Evolutionary conservation across 495 filamentous ascomycete species (phyloP), one percentile per base, ranked within the genome.

Genomic region (Hyphodiscus hymeniophilus): DNA sequence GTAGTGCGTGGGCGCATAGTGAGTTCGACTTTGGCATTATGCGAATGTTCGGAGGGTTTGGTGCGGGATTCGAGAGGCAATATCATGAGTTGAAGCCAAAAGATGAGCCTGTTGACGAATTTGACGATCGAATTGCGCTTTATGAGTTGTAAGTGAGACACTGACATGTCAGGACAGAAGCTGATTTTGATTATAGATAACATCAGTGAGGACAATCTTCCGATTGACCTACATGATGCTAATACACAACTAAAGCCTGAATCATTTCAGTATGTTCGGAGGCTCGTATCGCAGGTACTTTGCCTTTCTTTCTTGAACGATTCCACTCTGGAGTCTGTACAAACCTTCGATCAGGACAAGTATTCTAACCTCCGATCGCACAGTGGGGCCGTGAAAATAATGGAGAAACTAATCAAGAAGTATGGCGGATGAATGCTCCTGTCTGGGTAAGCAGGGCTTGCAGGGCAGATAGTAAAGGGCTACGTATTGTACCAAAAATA

Each of bases 31-130:
- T 91, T 40, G 90, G 91, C 1, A 95, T 95, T 42, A 95, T 95
- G 90, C 74, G 74, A 48, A 90, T 97, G 87, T 95, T 95, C 75
- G 91, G 90, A 0, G 91, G 91, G 3, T 95, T 94, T 70, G 81
- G 81, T 16, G 59, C 63, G 0, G 59, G 52, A 5, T 94, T 94
- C 54, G 81, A 83, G 65, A 74, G 71, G 17, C 82, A 88, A 65
- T 95, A 95, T 64, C 78, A 87, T 66, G 55, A 68, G 18, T 44
- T 87, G 30, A 78, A 85, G 45, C 80, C 80, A 3, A 95, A 84
- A 72, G 78, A 82, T 20, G 85, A 94, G 64, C 90, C 90, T 10
- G 75, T 77, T 36, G 80, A 77, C 35, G 89, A 95, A 70, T 92
- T 86, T 72, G 81, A 84, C 38, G 90, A 94, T 67, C 69, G 90